Evolutionary conservation across 2,329 filamentous ascomycete genomes (phyloP).

Genomic region (Colletotrichum abscissum): DNA sequence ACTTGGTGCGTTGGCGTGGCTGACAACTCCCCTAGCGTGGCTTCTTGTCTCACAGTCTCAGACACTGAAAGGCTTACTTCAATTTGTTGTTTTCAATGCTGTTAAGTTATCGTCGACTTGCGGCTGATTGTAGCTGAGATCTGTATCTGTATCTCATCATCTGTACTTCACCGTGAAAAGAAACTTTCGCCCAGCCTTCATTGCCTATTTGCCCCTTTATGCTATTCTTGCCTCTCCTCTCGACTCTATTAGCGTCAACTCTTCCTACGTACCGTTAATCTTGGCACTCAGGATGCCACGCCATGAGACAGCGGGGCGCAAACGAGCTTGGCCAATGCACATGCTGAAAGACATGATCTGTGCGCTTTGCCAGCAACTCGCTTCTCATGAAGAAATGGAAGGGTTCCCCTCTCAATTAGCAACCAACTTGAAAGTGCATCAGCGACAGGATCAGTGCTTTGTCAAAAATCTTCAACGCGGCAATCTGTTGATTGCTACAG

Average conservation of each 20-base stretch:
- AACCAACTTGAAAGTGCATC: neutral
- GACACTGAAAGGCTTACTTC: neutral
- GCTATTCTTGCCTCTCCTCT: neutral
- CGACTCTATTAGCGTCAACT: neutral
- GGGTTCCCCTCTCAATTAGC: neutral
- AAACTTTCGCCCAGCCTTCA: neutral
- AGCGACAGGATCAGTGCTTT: neutral
- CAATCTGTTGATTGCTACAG: neutral
- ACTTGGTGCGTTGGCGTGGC: neutral
- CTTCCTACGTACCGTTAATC: neutral
- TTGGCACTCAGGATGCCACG: slow-evolving; percentile 19
- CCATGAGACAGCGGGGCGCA: neutral
- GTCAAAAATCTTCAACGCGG: neutral
- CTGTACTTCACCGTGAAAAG: neutral
- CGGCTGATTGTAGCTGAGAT: neutral
- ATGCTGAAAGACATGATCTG: neutral
- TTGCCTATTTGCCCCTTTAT: slow-evolving; percentile 5
- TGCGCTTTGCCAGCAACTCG: neutral
- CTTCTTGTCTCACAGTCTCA: neutral
- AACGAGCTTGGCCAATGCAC: neutral
- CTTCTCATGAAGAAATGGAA: neutral
- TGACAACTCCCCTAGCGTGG: neutral
- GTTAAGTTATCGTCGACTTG: neutral
- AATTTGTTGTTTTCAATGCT: neutral
- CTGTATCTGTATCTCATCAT: neutral